phyloP scores from a whole-genome alignment of 768 basidiomycete genomes.

The Trametopsis cervina region DNA sequence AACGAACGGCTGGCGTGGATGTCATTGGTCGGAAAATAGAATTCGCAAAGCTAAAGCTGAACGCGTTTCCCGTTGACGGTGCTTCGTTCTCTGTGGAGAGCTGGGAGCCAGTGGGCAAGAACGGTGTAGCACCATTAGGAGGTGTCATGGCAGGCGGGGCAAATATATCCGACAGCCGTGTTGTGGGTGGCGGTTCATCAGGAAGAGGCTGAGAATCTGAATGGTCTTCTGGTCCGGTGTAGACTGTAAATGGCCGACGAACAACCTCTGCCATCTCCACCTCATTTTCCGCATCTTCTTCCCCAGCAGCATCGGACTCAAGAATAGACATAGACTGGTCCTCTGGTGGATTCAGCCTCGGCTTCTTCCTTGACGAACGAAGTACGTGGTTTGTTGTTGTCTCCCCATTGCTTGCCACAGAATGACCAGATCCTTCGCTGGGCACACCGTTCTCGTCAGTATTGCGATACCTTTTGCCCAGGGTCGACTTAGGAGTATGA shows the following conservation, averaged over 20 bases:
- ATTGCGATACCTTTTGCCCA: constrained; percentile 66
- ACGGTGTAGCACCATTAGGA: constrained; percentile 5
- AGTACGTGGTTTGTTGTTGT: constrained; percentile 32
- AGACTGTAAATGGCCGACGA: constrained; percentile 41
- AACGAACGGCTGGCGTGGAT: constrained; percentile 19
- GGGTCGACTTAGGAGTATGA: constrained; percentile 29
- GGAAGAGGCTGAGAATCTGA: constrained; percentile 11
- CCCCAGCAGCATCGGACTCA: not conserved
- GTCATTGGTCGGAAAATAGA: constrained; percentile 20
- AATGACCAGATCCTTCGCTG: constrained; percentile 37
- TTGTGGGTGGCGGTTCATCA: constrained; percentile 36
- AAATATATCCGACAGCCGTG: constrained; percentile 47
- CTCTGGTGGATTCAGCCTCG: constrained; percentile 26
- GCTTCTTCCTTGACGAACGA: constrained; percentile 48
- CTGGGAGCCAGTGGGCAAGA: constrained; percentile 37
- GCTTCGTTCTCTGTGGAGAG: constrained; percentile 44
- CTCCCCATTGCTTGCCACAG: constrained; percentile 29
- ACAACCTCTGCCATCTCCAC: constrained; percentile 7
- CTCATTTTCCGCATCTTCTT: constrained; percentile 1
- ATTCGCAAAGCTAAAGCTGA: constrained; percentile 21
- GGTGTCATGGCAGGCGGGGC: constrained; percentile 33
- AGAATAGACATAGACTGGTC: constrained; percentile 17
- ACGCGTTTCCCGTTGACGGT: constrained; percentile 8
- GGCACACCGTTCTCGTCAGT: constrained; percentile 36
- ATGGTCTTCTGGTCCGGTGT: constrained; percentile 33